Base-by-base conservation (phyloP, 495 filamentous ascomycete genomes). In the Trypethelium eluteriae region DNA sequence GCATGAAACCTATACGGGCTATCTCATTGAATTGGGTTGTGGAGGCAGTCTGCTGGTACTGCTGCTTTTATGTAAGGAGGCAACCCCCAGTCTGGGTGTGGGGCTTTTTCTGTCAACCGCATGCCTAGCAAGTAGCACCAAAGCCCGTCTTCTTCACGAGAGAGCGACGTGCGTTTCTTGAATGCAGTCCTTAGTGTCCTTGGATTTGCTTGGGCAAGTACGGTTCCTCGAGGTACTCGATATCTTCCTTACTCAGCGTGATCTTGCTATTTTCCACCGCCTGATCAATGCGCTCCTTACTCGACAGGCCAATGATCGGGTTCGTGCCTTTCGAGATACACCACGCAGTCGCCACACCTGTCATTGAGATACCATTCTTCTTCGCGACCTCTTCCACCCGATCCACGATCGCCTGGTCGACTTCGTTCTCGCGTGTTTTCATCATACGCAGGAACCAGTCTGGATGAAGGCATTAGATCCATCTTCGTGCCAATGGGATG, bases 221-320 rank as follows among this genome's bases (percentile, higher is more conserved):
- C 36, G 66, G 64, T 69, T 76, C 76, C 68, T 77, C 75, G 47
- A 78, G 61, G 69, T 73, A 76, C 53, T 72, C 73, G 36, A 67
- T 69, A 64, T 77, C 76, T 69, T 77, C 76, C 41, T 77, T 61
- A 32, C 63, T 73, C 63, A 78, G 61, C 69, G 69, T 61, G 38
- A 72, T 70, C 44, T 70, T 70, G 35, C 39, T 65, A 39, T 72
- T 74, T 66, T 73, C 67, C 36, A 76, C 72, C 16, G 74, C 73
- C 67, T 78, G 46, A 7, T 77, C 75, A 38, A 78, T 73, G 49
- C 76, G 62, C 68, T 76, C 68, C 65, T 72, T 75, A 50, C 70
- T 74, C 6, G 49, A 59, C 64, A 78, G 61, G 12, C 76, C 76
- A 59, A 77, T 73, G 39, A 78, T 78, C 7, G 76, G 76, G 49